Evolutionary conservation across 1,139 yeast species (phyloP), one percentile per base, ranked within the genome.

Genomic region (Suhomyces choctaworum): DNA sequence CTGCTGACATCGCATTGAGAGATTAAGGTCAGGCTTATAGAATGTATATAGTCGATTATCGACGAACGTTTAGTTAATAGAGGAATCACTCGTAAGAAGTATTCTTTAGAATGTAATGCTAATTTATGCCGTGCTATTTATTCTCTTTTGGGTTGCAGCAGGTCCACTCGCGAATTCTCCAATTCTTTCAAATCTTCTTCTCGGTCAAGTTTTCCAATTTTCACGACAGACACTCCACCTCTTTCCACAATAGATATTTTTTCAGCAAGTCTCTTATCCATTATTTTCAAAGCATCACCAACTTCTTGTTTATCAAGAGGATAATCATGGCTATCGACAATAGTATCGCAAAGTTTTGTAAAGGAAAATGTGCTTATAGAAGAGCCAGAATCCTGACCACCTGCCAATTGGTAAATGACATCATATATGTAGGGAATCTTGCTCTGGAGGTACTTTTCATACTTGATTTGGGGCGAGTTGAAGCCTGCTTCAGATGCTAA

Each of bases 1-100:
- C 97, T 31, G 88, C 95, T 42, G 97, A 92, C 58, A 92, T 92
- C 60, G 96, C 97, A 16, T 43, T 62, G 34, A 71, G 78, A 54
- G 65, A 62, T 20, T 29, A 26, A 25, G 13, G 12, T 25, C 11
- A 25, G 26, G 24, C n/a, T 31, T 31, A 31, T 31, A 31, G 34
- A 31, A 31, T 31, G 34, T 31, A 31, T 22, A 31, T 31, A 31
- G 21, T 31, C 27, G 22, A 24, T 9, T 12, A 31, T 13, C 23
- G 31, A 22, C 31, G n/a, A n/a, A n/a, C n/a, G n/a, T n/a, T n/a
- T n/a, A n/a, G n/a, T 17, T 17, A 17, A 17, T 17, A 17, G 20
- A 17, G 20, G 8, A 8, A 17, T 17, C 7, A 7, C 7, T 7
- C 9, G 21, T 19, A 19, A 7, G 9, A 19, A 19, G 21, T 19